Evolutionary conservation across 139 green algal species (phyloP).

Genomic region (Volvox africanus): DNA sequence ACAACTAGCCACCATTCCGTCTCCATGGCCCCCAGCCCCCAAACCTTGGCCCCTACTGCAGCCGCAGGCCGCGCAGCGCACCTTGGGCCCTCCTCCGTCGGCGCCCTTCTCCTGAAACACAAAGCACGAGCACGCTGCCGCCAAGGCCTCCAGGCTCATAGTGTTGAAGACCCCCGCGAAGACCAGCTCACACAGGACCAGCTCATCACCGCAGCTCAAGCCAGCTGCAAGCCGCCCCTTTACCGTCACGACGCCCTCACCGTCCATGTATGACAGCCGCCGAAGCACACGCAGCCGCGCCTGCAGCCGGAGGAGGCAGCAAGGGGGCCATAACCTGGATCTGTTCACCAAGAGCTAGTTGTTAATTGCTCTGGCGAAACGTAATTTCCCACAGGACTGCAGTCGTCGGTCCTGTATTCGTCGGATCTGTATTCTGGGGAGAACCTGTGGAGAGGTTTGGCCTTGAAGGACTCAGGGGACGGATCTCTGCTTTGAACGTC

Average conservation of each 20-base stretch:
- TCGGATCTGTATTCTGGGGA: too few relatives aligned
- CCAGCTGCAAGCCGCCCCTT: slow-evolving; percentile 70
- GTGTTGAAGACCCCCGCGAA: slow-evolving; percentile 79
- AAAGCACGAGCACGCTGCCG: slow-evolving; percentile 78
- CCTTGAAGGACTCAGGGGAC: too few relatives aligned
- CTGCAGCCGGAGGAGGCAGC: slow-evolving; percentile 1
- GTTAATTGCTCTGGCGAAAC: too few relatives aligned
- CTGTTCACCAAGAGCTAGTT: too few relatives aligned
- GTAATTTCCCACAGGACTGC: too few relatives aligned
- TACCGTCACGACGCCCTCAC: slow-evolving; percentile 72
- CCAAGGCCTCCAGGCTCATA: slow-evolving; percentile 71
- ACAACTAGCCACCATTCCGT: background rate
- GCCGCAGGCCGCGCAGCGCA: slow-evolving; percentile 9
- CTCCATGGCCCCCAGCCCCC: too few relatives aligned
- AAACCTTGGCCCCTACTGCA: background rate
- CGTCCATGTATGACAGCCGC: slow-evolving; percentile 70
- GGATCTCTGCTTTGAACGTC: too few relatives aligned
- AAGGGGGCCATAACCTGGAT: too few relatives aligned
- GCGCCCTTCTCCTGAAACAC: slow-evolving; percentile 80
- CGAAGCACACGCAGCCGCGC: slow-evolving; percentile 73
- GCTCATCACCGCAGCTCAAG: slow-evolving; percentile 76
- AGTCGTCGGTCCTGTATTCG: too few relatives aligned
- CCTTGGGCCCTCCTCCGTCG: slow-evolving; percentile 54
- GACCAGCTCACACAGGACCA: slow-evolving; percentile 86
- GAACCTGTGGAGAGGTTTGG: too few relatives aligned